These are phyloP conservation scores for Tubosaeta sp. DNA, from an alignment of 768 basidiomycete species.

Conservation along the genomic window DNA sequence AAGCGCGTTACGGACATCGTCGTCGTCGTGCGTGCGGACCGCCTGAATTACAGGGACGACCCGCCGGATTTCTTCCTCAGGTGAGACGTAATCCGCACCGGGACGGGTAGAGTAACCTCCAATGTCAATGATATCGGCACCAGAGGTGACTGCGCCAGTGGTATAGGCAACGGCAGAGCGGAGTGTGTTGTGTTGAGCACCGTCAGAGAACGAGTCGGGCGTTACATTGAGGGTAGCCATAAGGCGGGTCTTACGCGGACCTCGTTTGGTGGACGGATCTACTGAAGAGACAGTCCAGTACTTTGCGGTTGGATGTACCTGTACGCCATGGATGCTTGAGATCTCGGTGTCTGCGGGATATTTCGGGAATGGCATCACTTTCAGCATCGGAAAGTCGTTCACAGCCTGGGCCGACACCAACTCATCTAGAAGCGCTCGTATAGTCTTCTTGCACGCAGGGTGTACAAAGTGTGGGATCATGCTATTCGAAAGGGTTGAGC, in stretches of 20 bases:
- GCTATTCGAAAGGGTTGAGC: constrained; percentile 36
- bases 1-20: constrained; percentile 11
- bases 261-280: constrained; percentile 5
- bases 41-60: constrained; percentile 68
- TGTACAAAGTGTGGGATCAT: constrained; percentile 76
- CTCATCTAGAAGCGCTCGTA: constrained; percentile 44
- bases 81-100: constrained; percentile 58
- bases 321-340: constrained; percentile 5
- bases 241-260: constrained; percentile 50
- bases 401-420: constrained; percentile 31
- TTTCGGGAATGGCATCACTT: constrained; percentile 71
- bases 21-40: constrained; percentile 39
- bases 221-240: constrained; percentile 95
- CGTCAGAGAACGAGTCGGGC: constrained; percentile 96
- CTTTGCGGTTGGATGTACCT: constrained; percentile 18
- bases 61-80: constrained; percentile 66
- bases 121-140: constrained; percentile 82
- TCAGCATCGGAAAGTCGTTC: constrained; percentile 50
- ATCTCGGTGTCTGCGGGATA: constrained; percentile 36
- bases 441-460: constrained; percentile 48
- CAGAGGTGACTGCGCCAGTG: constrained; percentile 42
- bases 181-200: constrained; percentile 52
- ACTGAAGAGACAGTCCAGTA: constrained; percentile 25
- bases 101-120: constrained; percentile 95
- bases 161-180: constrained; percentile 53